Evolutionary conservation across 2,329 filamentous ascomycete genomes (phyloP).

Genomic region (Alternaria ventricosa): DNA sequence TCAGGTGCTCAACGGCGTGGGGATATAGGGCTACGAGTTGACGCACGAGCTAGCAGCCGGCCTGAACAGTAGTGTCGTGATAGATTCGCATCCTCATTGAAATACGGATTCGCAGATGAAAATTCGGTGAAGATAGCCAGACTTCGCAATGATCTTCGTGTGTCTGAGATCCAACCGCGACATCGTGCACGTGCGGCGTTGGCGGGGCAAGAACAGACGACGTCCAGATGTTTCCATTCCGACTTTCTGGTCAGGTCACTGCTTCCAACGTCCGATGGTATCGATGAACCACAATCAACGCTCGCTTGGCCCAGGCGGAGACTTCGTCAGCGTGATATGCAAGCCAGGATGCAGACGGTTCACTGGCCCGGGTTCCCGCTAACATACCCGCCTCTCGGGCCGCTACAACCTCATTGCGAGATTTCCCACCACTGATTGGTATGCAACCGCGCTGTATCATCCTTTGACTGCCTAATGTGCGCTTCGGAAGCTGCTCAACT

Average conservation of each 20-base stretch:
- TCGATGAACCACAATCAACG: constrained; percentile 20
- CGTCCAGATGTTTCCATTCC: constrained; percentile 9
- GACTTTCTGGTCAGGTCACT: constrained; percentile 1
- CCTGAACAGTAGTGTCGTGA: background rate
- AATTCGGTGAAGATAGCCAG: background rate
- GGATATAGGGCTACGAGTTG: constrained; percentile 9
- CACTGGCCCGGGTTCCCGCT: constrained; percentile 38
- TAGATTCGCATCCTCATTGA: background rate
- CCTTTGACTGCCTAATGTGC: constrained; percentile 26
- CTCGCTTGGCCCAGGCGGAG: constrained; percentile 28
- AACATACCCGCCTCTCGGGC: constrained; percentile 37
- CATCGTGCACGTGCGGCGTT: background rate
- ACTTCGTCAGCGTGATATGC: constrained; percentile 31
- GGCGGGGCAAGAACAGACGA: background rate
- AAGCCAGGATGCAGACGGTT: constrained; percentile 23
- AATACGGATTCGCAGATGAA: background rate
- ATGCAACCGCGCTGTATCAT: constrained; percentile 2
- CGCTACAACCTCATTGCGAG: constrained; percentile 32
- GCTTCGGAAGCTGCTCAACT: constrained; percentile 17
- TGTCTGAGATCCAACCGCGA: background rate
- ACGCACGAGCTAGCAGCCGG: background rate
- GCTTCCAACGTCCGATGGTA: background rate
- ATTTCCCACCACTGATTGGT: constrained; percentile 45
- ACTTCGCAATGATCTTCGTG: background rate
- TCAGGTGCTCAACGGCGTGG: constrained; percentile 12